Evolutionary conservation across 768 basidiomycete genomes (phyloP).

Genomic region (Tylopilus balloui): DNA sequence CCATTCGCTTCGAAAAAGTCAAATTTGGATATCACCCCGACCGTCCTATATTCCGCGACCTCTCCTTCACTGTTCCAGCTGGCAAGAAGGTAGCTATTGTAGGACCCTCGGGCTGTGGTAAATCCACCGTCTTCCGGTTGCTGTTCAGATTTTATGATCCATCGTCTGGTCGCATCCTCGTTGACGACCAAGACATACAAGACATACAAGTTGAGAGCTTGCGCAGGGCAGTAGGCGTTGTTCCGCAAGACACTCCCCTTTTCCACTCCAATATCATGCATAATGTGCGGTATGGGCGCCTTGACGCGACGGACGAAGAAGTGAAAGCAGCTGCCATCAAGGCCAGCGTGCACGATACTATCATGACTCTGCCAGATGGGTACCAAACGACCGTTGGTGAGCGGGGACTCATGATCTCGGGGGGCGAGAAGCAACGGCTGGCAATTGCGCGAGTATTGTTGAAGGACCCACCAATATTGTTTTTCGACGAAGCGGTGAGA

Average conservation of each 20-base stretch:
- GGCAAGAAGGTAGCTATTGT: slow-evolving; percentile 98
- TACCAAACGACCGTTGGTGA: slow-evolving; percentile 94
- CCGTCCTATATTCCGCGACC: slow-evolving; percentile 83
- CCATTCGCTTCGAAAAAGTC: slow-evolving; percentile 91
- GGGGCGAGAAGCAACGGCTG: slow-evolving; percentile 96
- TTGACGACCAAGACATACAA: slow-evolving; percentile 85
- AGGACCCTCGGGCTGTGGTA: slow-evolving; percentile 95
- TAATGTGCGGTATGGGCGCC: slow-evolving; percentile 88
- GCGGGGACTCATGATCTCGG: slow-evolving; percentile 95
- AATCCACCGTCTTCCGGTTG: slow-evolving; percentile 93
- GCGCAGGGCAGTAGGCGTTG: slow-evolving; percentile 79
- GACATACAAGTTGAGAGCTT: slow-evolving; percentile 68
- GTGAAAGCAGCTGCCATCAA: slow-evolving; percentile 78
- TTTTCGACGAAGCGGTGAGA: slow-evolving; percentile 97
- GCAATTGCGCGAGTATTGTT: slow-evolving; percentile 90
- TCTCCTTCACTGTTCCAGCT: slow-evolving; percentile 89
- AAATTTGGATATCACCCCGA: slow-evolving; percentile 88
- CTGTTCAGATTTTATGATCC: slow-evolving; percentile 95
- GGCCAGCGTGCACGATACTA: slow-evolving; percentile 83
- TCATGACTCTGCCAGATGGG: slow-evolving; percentile 76
- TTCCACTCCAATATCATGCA: slow-evolving; percentile 96
- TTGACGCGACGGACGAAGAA: slow-evolving; percentile 86
- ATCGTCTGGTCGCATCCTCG: slow-evolving; percentile 67
- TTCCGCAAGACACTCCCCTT: slow-evolving; percentile 96
- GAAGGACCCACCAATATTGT: slow-evolving; percentile 93